phyloP scores from a whole-genome alignment of 352 stramenopile species.

The Phytophthora chlamydospora region DNA sequence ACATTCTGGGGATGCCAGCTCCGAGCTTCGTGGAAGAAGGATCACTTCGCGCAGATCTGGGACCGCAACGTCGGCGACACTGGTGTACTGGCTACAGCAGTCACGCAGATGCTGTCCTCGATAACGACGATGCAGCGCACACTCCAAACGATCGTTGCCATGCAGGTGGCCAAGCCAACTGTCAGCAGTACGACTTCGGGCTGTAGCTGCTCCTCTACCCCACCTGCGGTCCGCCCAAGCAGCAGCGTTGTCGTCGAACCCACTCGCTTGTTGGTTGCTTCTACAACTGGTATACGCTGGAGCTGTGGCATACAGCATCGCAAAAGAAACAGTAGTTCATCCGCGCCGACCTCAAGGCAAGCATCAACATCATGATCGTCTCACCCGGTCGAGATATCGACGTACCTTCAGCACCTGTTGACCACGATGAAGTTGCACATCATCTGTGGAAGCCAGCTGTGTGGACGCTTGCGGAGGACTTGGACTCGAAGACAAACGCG shows the following conservation, averaged over 20 bases:
- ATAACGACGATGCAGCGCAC: slow-evolving; percentile 5
- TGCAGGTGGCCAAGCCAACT: neutral
- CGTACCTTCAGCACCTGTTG: neutral
- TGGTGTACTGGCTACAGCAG: slow-evolving; percentile 2
- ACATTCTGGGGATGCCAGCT: slow-evolving; percentile 2
- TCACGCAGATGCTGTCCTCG: slow-evolving; percentile 17
- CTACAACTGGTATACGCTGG: slow-evolving; percentile 14
- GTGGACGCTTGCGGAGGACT: slow-evolving; percentile 5
- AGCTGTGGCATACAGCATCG: too few relatives aligned
- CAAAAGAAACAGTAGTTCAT: neutral
- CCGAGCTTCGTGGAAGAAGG: neutral
- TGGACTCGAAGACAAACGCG: slow-evolving; percentile 3
- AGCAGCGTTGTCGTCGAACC: slow-evolving; percentile 1
- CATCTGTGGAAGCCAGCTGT: slow-evolving; percentile 7
- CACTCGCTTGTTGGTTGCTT: slow-evolving; percentile 8
- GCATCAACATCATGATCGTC: slow-evolving; percentile 10
- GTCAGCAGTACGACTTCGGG: neutral
- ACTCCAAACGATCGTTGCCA: slow-evolving; percentile 1
- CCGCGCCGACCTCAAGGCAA: neutral
- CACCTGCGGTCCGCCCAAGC: neutral
- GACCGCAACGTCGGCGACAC: slow-evolving; percentile 1
- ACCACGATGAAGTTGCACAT: neutral
- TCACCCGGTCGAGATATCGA: neutral
- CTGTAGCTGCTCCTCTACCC: neutral
- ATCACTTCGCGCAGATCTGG: slow-evolving; percentile 1